Evolutionary conservation across 2,329 filamentous ascomycete species (phyloP).

Genomic region (Volutella citrinella): DNA sequence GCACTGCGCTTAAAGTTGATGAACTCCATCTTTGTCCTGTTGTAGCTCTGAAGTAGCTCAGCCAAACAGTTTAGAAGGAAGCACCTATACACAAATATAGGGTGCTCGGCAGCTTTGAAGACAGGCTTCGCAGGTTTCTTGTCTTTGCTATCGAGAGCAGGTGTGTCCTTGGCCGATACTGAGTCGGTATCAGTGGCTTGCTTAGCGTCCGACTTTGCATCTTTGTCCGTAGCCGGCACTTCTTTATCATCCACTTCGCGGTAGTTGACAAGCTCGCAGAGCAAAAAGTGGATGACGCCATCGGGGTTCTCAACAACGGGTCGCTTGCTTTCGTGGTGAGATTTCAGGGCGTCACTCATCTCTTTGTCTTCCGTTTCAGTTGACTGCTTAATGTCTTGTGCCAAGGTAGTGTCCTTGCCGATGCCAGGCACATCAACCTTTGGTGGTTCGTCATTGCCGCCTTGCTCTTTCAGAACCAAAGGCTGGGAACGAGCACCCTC

Average conservation of each 20-base stretch:
- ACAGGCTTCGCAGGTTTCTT: conserved; percentile 67
- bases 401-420: conserved; percentile 9
- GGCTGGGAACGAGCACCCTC: conserved; percentile 31
- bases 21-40: conserved; percentile 93
- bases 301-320: conserved; percentile 90
- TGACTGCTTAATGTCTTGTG: conserved; percentile 54
- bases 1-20: conserved; percentile 97
- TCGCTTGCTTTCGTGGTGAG: conserved; percentile 65
- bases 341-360: conserved; percentile 63
- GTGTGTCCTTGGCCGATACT: conserved; percentile 29
- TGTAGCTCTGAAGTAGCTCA: conserved; percentile 89
- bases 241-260: conserved; percentile 90
- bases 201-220: conserved; percentile 34
- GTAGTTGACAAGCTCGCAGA: conserved; percentile 89
- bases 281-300: conserved; percentile 90
- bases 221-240: conserved; percentile 41
- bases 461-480: conserved; percentile 41
- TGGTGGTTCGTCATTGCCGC: conserved; percentile 15
- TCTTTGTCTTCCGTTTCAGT: conserved; percentile 59
- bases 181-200: conserved; percentile 22
- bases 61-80: conserved; percentile 90
- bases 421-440: conserved; percentile 13
- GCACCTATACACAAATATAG: conserved; percentile 94
- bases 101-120: conserved; percentile 91
- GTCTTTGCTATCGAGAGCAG: conserved; percentile 42